Evolutionary conservation across 2,329 filamentous ascomycete genomes (phyloP), one percentile per base, ranked within the genome.

Genomic region (Aotearoamyces nothofagi): DNA sequence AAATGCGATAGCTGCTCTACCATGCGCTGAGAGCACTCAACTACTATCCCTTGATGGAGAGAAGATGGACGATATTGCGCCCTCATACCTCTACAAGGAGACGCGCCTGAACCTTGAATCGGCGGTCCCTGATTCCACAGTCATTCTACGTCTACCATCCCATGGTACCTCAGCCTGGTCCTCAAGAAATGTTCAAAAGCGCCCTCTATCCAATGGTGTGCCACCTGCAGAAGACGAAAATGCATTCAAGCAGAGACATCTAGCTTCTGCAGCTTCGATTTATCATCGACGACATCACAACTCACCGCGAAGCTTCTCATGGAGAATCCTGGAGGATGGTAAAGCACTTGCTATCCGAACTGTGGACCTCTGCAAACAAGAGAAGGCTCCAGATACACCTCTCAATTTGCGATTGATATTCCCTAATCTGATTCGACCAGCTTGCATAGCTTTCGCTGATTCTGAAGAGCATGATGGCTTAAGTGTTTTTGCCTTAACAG

Each of bases 301-400:
- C 38, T 75, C 78, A 38, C 90, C 90, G 22, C 75, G 80, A 47
- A 82, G 72, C 53, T 92, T 96, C 49, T 65, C 93, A 26, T 98
- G 90, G 90, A 72, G 87, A 42, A 66, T 96, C 22, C 57, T 94
- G 35, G 78, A 92, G 46, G 73, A 82, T 44, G 72, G 74, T 45
- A 79, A 69, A 40, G 62, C 83, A 37, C 63, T 98, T 42, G 87
- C 90, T 55, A 64, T 98, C 28, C 78, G 82, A 47, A 75, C 73
- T 22, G 72, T 81, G 35, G 90, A 98, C 54, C 57, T 94, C 39
- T 78, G 72, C 49, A 84, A 68, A 57, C 69, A 63, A 39, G 64
- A 63, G 36, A 66, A 62, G 40, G 66, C 72, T 13, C 54, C 61
- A 24, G 82, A 92, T 53, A 71, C 79, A 31, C 71, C 76, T 39